Evolutionary conservation across 345 rosid species (phyloP).

Genomic region (Hirschfeldia incana): DNA sequence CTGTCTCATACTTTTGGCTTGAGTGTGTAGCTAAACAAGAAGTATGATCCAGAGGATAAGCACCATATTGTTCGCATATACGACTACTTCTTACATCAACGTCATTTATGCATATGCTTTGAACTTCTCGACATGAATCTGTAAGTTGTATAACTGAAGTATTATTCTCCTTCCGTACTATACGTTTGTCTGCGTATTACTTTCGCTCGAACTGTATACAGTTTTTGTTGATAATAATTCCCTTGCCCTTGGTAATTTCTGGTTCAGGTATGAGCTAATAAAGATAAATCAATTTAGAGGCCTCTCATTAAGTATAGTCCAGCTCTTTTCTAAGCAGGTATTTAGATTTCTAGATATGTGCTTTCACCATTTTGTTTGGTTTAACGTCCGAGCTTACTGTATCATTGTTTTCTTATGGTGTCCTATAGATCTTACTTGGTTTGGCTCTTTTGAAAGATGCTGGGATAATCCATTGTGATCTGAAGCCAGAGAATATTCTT

Average conservation of each 20-base stretch:
- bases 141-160: constrained; percentile 52
- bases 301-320: constrained; percentile 91
- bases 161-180: constrained; percentile 5
- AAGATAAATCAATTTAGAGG: constrained; percentile 95
- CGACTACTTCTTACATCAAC: constrained; percentile 82
- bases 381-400: constrained; percentile 20
- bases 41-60: constrained; percentile 97
- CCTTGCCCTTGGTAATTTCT: constrained; percentile 38
- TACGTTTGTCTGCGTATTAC: constrained; percentile 10
- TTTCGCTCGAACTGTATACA: constrained; percentile 1
- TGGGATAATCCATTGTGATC: constrained; percentile 94
- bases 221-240: constrained; percentile 20
- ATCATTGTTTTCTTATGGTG: constrained; percentile 25
- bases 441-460: constrained; percentile 92
- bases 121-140: constrained; percentile 95
- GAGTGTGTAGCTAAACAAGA: constrained; percentile 79
- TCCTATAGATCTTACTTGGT: constrained; percentile 76
- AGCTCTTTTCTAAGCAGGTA: constrained; percentile 96
- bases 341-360: constrained; percentile 13
- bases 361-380: constrained; percentile 11
- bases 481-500: constrained; percentile 99
- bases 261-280: constrained; percentile 89
- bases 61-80: constrained; percentile 97
- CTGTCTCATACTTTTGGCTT: constrained; percentile 22
- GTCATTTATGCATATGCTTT: constrained; percentile 94